Conservation (phyloP, 2,329 filamentous ascomycete species). For the Cytospora chrysosperma region DNA sequence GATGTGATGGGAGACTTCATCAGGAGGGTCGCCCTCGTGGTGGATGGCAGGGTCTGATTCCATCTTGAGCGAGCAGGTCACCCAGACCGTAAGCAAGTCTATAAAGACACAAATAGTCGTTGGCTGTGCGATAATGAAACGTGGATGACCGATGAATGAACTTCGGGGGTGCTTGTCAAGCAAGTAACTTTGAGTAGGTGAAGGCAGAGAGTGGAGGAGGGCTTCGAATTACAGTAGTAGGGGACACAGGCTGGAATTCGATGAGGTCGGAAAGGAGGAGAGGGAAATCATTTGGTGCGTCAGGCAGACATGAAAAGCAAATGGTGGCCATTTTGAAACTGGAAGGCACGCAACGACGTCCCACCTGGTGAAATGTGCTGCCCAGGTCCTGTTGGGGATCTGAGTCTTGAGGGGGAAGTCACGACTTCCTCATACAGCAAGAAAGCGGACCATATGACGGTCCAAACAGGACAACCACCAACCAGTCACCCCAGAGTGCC, state of each 20-base stretch:
- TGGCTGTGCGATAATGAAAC: background rate
- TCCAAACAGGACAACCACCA: background rate
- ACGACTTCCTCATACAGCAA: background rate
- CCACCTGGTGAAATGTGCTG: background rate
- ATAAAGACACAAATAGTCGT: no score
- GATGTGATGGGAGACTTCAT: background rate
- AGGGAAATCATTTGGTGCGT: background rate
- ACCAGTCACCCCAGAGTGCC: background rate
- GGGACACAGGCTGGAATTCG: background rate
- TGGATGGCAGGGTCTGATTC: background rate
- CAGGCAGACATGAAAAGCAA: background rate
- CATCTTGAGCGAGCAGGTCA: conserved; percentile 1
- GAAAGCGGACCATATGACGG: background rate
- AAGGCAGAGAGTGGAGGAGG: background rate
- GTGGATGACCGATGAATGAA: background rate
- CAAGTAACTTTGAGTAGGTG: no score
- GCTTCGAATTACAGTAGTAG: background rate
- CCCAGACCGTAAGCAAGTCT: background rate
- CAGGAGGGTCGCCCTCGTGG: background rate
- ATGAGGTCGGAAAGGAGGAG: background rate
- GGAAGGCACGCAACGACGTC: background rate
- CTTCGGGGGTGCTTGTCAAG: background rate
- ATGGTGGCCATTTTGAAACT: background rate
- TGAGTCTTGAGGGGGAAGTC: background rate
- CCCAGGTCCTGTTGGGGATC: background rate